Base-by-base conservation (phyloP, 495 filamentous ascomycete genomes). In the Daldinia grandis region DNA sequence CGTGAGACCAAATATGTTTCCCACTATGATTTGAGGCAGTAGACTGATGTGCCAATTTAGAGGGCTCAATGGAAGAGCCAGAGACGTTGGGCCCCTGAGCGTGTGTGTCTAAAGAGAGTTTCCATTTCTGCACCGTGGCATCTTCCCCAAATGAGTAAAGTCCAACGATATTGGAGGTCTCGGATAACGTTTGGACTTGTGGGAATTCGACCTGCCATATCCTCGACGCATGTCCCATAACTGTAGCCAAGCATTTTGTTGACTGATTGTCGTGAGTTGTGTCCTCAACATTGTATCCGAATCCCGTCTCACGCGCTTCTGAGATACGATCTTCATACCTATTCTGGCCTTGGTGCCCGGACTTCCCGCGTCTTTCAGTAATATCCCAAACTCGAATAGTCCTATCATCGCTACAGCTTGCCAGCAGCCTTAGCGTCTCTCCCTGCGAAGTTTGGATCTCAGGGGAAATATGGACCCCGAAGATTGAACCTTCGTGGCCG, bases 381-480 rank as follows among this genome's bases (percentile, higher is more conserved):
- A 99, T 86, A 69, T 97, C 89, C 96, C 96, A 98, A 0, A 98
- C 79, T 31, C 93, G 84, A 30, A 99, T 88, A 0, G 94, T 97
- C 56, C 95, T 85, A 78, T 99, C 95, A 78, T 99, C 95, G 71
- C 95, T 98, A 74, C 95, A 99, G 64, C 93, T 98, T 25, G 92
- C 91, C 3, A 99, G 80, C 12, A 97, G 67, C 47, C 92, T 83
- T 19, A 79, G 78, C 19, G 77, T 75, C 8, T 72, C 66, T 9
- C 76, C 80, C 4, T 72, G 76, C 5, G 79, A 61, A 10, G 74
- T 68, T 9, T 72, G 61, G 4, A 94, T 81, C 37, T 82, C 76
- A 0, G 86, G 83, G 0, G 93, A 97, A 25, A 98, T 91, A 8
- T 86, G 83, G 10, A 98, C 90, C 6, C 92, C 94, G 70, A 97